Base-by-base conservation (phyloP, 495 filamentous ascomycete genomes). In the Podospora conica region DNA sequence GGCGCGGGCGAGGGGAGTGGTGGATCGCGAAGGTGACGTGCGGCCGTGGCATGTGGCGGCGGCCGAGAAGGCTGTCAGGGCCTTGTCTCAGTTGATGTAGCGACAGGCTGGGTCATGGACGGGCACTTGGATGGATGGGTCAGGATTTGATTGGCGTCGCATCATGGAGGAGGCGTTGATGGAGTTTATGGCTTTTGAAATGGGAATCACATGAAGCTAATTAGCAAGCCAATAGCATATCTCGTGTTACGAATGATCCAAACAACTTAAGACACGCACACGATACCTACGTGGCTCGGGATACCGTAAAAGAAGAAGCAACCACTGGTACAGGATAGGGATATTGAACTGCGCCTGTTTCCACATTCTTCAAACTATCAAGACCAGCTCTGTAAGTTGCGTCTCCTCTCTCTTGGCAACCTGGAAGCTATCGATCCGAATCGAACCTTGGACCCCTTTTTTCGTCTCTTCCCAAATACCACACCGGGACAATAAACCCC, bases 31-130 rank as follows among this genome's bases (percentile, higher is more conserved):
- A 57, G 77, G 74, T 24, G 87, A 88, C 65, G 83, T 88, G 0
- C 73, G 93, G 68, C 93, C 93, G 23, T 94, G 91, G 90, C 93
- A 97, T 82, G 82, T 97, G 66, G 89, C 86, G 25, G 90, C 86
- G n/a, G 92, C 88, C 29, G 82, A 89, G 69, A 88, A 88, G 75
- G 90, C 81, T 2, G 84, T 83, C 6, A 79, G 83, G 69, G 86
- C 77, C 40, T 70, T 91, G 65, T 83, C 84, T 67, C 74, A 80
- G 70, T 63, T 86, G 63, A 84, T 86, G 83, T 86, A 80, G 53
- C 23, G 22, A 21, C 2, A 23, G 24, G 20, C 2, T 12, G n/a
- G 0, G 48, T n/a, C 24, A 55, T n/a, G n/a, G n/a, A n/a, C n/a
- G 10, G 20, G 53, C 18, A 55, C 3, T 28, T 29, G 25, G 61